These are phyloP conservation scores for Annulohypoxylon truncatum DNA, from an alignment of 2,329 filamentous ascomycete species.

Conservation along the genomic window DNA sequence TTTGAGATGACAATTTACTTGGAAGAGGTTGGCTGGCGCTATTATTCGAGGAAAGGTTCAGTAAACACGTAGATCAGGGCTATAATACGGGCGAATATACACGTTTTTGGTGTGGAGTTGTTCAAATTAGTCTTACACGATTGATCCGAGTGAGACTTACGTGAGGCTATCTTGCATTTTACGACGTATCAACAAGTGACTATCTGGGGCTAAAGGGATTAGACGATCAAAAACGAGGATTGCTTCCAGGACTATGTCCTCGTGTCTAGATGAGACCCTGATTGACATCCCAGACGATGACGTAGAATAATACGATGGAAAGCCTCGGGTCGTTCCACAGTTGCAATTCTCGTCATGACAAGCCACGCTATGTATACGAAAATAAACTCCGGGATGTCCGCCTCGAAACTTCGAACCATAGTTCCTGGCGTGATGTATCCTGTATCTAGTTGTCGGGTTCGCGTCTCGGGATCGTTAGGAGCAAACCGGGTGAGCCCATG, in stretches of 20 bases:
- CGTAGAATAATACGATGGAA: background rate
- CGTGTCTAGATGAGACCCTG: background rate
- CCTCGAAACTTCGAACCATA: constrained; percentile 12
- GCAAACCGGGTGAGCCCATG: constrained; percentile 11
- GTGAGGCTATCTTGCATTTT: background rate
- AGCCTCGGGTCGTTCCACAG: constrained; percentile 19
- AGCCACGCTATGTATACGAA: background rate
- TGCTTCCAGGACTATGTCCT: background rate
- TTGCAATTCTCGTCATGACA: constrained; percentile 1
- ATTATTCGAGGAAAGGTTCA: background rate
- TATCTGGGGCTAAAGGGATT: background rate
- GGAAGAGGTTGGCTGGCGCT: background rate
- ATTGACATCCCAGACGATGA: constrained; percentile 6
- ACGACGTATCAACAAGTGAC: background rate
- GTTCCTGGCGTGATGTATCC: background rate
- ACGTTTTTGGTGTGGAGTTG: background rate
- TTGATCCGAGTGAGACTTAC: background rate
- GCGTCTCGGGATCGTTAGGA: background rate
- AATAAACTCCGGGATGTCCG: constrained; percentile 2
- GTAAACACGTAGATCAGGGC: background rate
- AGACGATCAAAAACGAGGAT: background rate
- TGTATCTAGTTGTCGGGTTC: background rate
- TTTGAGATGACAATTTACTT: background rate
- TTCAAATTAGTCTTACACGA: background rate
- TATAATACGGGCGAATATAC: background rate